These are phyloP conservation scores for Angomonas ambiguus DNA, from an alignment of 208 protist genomes.

Conservation along the genomic window DNA sequence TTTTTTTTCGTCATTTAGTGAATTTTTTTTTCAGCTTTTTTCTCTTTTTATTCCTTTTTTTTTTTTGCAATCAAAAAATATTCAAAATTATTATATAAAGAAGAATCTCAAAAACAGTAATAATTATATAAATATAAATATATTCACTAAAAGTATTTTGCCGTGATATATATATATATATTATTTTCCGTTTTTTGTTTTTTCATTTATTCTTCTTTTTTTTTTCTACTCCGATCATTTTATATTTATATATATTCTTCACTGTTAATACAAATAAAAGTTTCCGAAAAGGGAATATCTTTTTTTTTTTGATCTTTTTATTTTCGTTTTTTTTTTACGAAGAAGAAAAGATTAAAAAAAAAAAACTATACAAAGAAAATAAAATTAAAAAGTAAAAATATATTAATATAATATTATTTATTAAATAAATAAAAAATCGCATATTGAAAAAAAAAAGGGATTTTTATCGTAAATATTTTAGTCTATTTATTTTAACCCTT, in stretches of 20 bases:
- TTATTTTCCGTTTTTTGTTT: no score
- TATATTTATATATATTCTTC: no score
- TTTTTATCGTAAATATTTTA: no score
- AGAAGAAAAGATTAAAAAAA: background rate
- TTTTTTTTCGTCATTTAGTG: no score
- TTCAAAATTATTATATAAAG: background rate
- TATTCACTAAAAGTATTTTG: background rate
- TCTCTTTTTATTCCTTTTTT: constrained; percentile 10
- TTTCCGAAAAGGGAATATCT: background rate
- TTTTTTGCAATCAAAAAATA: constrained; percentile 1
- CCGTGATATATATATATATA: background rate
- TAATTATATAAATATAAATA: background rate
- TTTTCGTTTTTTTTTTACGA: background rate
- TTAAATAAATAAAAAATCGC: background rate
- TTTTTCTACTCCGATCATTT: no score
- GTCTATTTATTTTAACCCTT: no score
- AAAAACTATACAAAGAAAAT: background rate
- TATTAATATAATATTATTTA: no score
- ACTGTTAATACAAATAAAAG: no score
- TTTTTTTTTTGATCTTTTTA: background rate
- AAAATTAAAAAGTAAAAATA: background rate
- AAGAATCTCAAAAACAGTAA: background rate
- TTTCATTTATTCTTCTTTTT: background rate
- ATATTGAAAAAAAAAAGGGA: no score
- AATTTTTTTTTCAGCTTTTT: background rate